phyloP scores from a whole-genome alignment of 371 early-diverging fungal genomes.

The Mortierella sp. region DNA sequence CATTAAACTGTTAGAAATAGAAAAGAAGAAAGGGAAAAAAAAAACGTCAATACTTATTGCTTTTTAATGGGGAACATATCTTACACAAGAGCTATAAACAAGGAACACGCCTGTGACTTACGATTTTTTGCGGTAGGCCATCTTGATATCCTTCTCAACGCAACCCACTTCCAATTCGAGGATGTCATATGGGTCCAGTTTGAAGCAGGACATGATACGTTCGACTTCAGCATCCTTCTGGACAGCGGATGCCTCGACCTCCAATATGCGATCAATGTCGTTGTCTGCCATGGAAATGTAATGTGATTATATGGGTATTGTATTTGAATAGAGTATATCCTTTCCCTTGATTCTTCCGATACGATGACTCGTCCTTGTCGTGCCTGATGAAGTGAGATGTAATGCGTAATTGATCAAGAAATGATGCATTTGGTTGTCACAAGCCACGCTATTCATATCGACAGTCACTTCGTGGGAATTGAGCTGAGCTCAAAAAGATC shows the following conservation, averaged over 20 bases:
- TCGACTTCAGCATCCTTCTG: conserved; percentile 87
- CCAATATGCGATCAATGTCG: conserved; percentile 77
- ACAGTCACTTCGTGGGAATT: too few species aligned
- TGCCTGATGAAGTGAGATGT: too few species aligned
- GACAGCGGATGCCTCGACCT: conserved; percentile 64
- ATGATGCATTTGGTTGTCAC: too few species aligned
- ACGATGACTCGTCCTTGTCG: background rate
- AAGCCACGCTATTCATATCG: too few species aligned
- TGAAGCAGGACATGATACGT: conserved; percentile 80
- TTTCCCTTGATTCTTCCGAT: background rate
- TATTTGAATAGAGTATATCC: too few species aligned
- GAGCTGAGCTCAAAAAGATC: too few species aligned
- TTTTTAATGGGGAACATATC: too few species aligned
- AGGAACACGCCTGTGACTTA: conserved; percentile 8
- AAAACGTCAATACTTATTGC: too few species aligned
- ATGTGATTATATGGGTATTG: background rate
- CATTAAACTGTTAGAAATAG: conserved; percentile 63
- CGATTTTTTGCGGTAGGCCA: conserved; percentile 86
- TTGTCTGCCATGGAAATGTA: conserved; percentile 58
- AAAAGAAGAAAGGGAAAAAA: background rate
- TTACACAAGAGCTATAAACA: background rate
- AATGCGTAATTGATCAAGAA: too few species aligned
- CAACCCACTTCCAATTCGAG: conserved; percentile 76
- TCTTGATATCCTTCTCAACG: conserved; percentile 73
- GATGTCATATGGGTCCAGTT: conserved; percentile 86